Percentiles rank a stretch among this genome's conserved stretches.
Conservation (phyloP, 768 basidiomycete species). For the Pisolithus sp. region DNA sequence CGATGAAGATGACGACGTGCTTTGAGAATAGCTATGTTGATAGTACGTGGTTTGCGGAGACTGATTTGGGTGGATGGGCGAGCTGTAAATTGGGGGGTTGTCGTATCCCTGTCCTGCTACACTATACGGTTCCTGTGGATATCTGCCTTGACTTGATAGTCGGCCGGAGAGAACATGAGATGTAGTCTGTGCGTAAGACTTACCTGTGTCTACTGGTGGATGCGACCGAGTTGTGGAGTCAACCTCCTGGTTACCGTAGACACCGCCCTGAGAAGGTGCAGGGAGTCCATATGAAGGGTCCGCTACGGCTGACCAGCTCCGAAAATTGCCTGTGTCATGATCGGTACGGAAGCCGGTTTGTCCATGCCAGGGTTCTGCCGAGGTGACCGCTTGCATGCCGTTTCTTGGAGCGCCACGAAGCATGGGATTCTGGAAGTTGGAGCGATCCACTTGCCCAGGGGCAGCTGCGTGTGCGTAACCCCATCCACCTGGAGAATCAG, state of each 20-base stretch:
- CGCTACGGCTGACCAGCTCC: conserved; percentile 39
- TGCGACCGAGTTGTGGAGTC: conserved; percentile 35
- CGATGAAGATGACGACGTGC: conserved; percentile 20
- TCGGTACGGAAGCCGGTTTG: conserved; percentile 24
- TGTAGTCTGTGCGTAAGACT: conserved; percentile 26
- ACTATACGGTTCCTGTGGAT: conserved; percentile 17
- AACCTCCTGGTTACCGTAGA: conserved; percentile 27
- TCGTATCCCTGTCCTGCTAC: conserved; percentile 26
- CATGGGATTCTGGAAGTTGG: conserved; percentile 42
- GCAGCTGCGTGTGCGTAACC: conserved; percentile 35
- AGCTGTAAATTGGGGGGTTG: conserved; percentile 14
- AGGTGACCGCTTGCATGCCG: conserved; percentile 12
- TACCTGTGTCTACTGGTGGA: conserved; percentile 33
- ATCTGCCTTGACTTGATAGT: conserved; percentile 10
- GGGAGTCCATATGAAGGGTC: conserved; percentile 33
- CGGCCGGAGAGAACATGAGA: conserved; percentile 9
- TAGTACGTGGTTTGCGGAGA: conserved; percentile 26
- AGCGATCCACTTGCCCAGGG: conserved; percentile 28
- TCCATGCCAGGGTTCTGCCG: conserved; percentile 18
- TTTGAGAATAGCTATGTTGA: conserved; percentile 20
- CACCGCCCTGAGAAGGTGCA: conserved; percentile 14
- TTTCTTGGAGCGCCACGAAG: conserved; percentile 33
- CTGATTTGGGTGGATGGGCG: conserved; percentile 23
- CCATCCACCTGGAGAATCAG: conserved; percentile 49
- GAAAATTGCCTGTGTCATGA: conserved; percentile 35